phyloP scores from a whole-genome alignment of 331 rosid species.

The Rosa hybrid region DNA sequence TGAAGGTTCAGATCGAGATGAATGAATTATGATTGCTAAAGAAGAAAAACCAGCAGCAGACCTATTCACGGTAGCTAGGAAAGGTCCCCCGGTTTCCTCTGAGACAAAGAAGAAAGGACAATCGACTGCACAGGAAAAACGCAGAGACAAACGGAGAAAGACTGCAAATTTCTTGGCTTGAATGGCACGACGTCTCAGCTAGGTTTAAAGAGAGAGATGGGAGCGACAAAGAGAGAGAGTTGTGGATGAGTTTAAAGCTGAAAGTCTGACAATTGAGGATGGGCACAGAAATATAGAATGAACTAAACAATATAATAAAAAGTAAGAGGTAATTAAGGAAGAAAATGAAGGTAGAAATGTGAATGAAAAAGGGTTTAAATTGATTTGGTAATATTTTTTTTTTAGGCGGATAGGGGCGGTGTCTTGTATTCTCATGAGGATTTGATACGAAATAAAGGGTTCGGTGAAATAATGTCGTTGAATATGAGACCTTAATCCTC shows the following conservation, averaged over 20 bases:
- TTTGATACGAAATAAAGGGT: slow-evolving; percentile 14
- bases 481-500: slow-evolving; percentile 78
- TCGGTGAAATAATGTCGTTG: slow-evolving; percentile 70
- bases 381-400: neutral
- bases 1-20: neutral
- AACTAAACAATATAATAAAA: slow-evolving; percentile 4
- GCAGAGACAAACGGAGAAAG: slow-evolving; percentile 26
- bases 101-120: slow-evolving; percentile 58
- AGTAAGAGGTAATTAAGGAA: neutral
- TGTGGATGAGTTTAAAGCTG: slow-evolving; percentile 61
- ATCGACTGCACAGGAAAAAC: slow-evolving; percentile 32
- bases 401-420: neutral
- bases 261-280: slow-evolving; percentile 56
- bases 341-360: neutral
- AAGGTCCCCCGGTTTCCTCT: slow-evolving; percentile 15
- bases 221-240: slow-evolving; percentile 36
- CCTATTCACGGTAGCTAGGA: slow-evolving; percentile 25
- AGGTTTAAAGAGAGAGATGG: slow-evolving; percentile 42
- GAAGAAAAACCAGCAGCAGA: slow-evolving; percentile 35
- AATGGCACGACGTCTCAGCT: slow-evolving; percentile 76
- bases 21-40: neutral
- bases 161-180: slow-evolving; percentile 64
- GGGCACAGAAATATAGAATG: slow-evolving; percentile 92
- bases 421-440: slow-evolving; percentile 21
- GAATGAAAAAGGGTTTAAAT: neutral